Evolutionary conservation across 2,329 filamentous ascomycete genomes (phyloP).

Genomic region (Basipetospora chlamydospora): DNA sequence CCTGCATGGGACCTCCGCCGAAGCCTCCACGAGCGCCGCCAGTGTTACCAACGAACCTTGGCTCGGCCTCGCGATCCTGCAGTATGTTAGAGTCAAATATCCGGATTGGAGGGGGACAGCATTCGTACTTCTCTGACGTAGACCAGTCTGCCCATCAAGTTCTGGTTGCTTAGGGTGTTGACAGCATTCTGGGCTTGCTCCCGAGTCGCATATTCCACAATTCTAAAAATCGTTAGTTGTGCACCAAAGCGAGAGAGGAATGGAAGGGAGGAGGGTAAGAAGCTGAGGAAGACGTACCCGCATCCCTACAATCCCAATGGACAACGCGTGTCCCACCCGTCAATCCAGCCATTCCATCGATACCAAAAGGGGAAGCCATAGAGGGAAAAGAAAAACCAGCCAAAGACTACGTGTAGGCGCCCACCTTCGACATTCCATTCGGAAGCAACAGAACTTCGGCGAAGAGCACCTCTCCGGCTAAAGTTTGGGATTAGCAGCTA

Average conservation of each 20-base stretch:
- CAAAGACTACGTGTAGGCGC: conserved; percentile 67
- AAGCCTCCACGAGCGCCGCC: conserved; percentile 41
- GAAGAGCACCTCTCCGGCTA: conserved; percentile 97
- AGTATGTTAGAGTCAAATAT: neutral
- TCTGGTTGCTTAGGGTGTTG: conserved; percentile 96
- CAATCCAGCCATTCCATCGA: conserved; percentile 95
- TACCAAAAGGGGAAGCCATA: conserved; percentile 47
- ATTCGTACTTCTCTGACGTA: conserved; percentile 79
- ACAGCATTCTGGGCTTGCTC: conserved; percentile 98
- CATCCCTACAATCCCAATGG: conserved; percentile 95
- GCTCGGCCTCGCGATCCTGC: conserved; percentile 94
- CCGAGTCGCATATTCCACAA: conserved; percentile 99
- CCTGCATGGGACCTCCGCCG: conserved; percentile 30
- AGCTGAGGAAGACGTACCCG: conserved; percentile 60
- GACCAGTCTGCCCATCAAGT: conserved; percentile 93
- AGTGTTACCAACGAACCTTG: conserved; percentile 68
- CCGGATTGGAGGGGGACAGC: no score
- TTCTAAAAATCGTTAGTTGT: conserved; percentile 37
- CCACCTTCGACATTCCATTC: conserved; percentile 99
- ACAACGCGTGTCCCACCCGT: conserved; percentile 81
- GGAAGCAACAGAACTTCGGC: conserved; percentile 98
- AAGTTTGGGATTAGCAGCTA: no score
- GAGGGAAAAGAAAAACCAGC: conserved; percentile 60
- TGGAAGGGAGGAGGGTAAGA: neutral
- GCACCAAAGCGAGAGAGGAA: neutral